A percentile compares a stretch with the other conserved stretches of the same genome.
Evolutionary conservation across 805 yeast genomes (phyloP).

Genomic region (Jamesozyma piceae): DNA sequence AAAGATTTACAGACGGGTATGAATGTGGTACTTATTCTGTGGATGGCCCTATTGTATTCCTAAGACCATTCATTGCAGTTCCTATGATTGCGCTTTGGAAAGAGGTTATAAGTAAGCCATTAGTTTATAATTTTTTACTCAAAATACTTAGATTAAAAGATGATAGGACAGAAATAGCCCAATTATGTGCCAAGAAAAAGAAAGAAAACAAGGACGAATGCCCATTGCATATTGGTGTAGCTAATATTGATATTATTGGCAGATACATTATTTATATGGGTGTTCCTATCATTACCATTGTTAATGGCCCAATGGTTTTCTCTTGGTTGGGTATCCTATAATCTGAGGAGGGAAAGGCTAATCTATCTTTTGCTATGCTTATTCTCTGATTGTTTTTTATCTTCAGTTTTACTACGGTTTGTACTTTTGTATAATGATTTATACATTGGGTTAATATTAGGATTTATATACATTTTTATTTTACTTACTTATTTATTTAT

Average conservation of each 20-base stretch:
- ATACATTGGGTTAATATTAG: too few relatives aligned
- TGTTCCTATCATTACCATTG: conserved; percentile 47
- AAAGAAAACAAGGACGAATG: conserved; percentile 24
- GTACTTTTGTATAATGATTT: too few relatives aligned
- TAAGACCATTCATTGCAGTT: conserved; percentile 57
- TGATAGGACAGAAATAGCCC: conserved; percentile 19
- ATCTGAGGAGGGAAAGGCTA: background rate
- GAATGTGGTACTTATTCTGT: conserved; percentile 6
- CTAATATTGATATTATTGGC: conserved; percentile 69
- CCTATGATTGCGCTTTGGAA: conserved; percentile 64
- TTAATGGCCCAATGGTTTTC: conserved; percentile 26
- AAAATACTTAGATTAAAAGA: conserved; percentile 11
- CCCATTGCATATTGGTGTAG: conserved; percentile 50
- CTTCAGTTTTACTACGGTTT: too few relatives aligned
- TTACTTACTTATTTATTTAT: too few relatives aligned
- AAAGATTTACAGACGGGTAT: conserved; percentile 14
- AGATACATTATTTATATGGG: conserved; percentile 77
- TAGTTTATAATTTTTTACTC: conserved; percentile 42
- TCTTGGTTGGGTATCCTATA: conserved; percentile 3
- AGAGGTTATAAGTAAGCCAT: conserved; percentile 50
- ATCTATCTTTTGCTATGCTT: too few relatives aligned
- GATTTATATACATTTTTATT: too few relatives aligned
- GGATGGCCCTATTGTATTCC: conserved; percentile 33
- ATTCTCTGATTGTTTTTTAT: too few relatives aligned
- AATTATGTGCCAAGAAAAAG: conserved; percentile 14